phyloP scores from a whole-genome alignment of 768 basidiomycete species.

The Bullera alba region DNA sequence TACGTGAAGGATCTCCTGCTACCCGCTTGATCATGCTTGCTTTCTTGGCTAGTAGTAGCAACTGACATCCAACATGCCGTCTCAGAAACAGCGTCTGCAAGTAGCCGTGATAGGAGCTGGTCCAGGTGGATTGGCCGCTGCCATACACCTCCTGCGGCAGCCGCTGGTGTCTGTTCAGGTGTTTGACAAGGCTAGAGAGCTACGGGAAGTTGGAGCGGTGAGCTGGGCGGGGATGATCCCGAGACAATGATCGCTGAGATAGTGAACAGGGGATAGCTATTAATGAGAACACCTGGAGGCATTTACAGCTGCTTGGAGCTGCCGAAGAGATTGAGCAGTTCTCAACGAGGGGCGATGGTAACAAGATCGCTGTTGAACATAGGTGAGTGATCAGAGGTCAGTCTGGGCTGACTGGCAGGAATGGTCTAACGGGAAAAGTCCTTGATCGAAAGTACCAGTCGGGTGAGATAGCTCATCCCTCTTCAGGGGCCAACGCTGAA shows the following conservation, averaged over 20 bases:
- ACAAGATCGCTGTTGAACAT: conserved; percentile 1
- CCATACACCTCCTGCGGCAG: conserved; percentile 13
- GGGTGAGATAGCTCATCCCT: neutral
- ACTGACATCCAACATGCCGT: too few relatives aligned
- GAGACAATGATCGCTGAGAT: neutral
- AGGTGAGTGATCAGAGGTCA: neutral
- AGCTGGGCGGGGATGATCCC: neutral
- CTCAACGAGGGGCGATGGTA: conserved; percentile 7
- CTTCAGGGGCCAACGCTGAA: neutral
- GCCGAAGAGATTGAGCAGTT: conserved; percentile 15
- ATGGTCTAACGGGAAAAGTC: conserved; percentile 11
- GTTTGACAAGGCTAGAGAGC: conserved; percentile 26
- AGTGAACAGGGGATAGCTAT: conserved; percentile 26
- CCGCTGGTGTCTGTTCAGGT: conserved; percentile 14
- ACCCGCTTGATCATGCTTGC: too few relatives aligned
- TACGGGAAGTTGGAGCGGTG: conserved; percentile 33
- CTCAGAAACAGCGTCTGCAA: too few relatives aligned
- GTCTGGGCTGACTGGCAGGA: conserved; percentile 3
- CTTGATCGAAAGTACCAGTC: conserved; percentile 3
- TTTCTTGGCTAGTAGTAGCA: too few relatives aligned
- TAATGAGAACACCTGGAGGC: conserved; percentile 28
- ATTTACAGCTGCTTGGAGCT: conserved; percentile 17
- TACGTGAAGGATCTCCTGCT: too few relatives aligned
- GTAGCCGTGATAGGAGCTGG: conserved; percentile 33
- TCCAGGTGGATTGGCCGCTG: conserved; percentile 24